Percentiles rank a stretch among this genome's conserved stretches.
phyloP scores from a whole-genome alignment of 2,329 filamentous ascomycete genomes.

The Diaporthe destruens region DNA sequence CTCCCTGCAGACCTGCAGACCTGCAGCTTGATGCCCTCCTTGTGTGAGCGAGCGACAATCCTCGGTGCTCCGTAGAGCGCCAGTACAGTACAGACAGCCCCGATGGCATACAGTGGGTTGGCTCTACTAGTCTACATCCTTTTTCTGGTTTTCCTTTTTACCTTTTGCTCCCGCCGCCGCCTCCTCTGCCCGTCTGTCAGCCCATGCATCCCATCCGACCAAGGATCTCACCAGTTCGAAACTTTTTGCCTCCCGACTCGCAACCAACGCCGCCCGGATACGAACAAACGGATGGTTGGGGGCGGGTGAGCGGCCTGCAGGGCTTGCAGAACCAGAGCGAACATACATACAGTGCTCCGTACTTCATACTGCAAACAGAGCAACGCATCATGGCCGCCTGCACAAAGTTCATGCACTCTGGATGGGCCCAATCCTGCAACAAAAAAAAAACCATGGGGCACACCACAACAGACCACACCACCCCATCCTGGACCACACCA shows the following conservation, averaged over 20 bases:
- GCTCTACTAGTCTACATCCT: too few relatives aligned
- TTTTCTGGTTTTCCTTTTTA: not conserved
- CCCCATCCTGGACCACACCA: not conserved
- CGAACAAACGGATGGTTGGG: slow-evolving; percentile 17
- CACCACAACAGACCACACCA: slow-evolving; percentile 33
- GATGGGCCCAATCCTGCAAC: slow-evolving; percentile 15
- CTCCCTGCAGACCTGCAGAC: slow-evolving; percentile 9
- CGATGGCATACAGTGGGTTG: not conserved
- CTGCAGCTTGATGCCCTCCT: slow-evolving; percentile 3
- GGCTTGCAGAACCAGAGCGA: not conserved
- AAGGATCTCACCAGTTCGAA: slow-evolving; percentile 33
- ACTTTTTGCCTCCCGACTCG: slow-evolving; percentile 24
- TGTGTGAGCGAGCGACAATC: slow-evolving; percentile 2
- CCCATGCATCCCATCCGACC: slow-evolving; percentile 12
- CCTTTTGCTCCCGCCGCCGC: not conserved
- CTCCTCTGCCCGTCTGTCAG: slow-evolving; percentile 9
- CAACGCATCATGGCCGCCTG: not conserved
- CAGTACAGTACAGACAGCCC: slow-evolving; percentile 20
- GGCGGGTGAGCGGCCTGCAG: not conserved
- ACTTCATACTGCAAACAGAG: not conserved
- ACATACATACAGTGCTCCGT: not conserved
- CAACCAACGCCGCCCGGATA: slow-evolving; percentile 2
- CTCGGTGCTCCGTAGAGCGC: not conserved
- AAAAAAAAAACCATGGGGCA: not conserved
- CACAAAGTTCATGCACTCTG: slow-evolving; percentile 37